Evolutionary conservation across 1,139 yeast species (phyloP).

Genomic region (Blastobotrys elegans): DNA sequence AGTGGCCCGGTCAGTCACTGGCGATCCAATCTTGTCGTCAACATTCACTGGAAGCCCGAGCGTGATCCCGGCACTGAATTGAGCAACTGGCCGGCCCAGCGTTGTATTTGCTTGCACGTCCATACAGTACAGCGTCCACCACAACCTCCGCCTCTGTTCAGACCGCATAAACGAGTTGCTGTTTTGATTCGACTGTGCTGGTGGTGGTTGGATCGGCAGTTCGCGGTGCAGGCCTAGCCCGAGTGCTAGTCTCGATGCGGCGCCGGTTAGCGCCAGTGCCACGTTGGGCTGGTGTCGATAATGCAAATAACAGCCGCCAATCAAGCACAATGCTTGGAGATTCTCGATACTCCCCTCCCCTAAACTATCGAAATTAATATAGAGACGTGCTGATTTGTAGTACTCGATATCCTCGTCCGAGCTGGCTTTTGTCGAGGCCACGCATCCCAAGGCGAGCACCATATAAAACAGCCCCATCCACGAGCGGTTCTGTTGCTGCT

Average conservation of each 20-base stretch:
- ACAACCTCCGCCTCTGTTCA: not conserved
- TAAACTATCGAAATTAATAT: not conserved
- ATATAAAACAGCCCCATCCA: constrained; percentile 1
- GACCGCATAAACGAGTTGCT: not conserved
- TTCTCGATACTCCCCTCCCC: constrained; percentile 1
- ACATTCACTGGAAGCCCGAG: not conserved
- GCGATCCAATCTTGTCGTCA: not conserved
- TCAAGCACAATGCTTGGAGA: constrained; percentile 1
- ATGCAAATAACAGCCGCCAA: constrained; percentile 5
- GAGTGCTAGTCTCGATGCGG: not conserved
- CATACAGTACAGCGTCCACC: constrained; percentile 4
- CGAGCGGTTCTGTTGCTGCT: not conserved
- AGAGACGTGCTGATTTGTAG: not conserved
- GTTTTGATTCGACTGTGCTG: not conserved
- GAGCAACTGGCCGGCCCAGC: constrained; percentile 1
- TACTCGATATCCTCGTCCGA: not conserved
- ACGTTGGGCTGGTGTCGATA: constrained; percentile 4
- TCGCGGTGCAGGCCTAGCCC: not conserved
- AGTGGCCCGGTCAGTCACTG: not conserved
- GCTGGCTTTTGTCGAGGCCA: not conserved
- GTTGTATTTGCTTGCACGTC: not conserved
- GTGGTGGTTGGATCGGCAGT: not conserved
- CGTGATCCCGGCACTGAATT: not conserved
- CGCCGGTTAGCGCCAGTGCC: constrained; percentile 1
- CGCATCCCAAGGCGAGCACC: constrained; percentile 2